Evolutionary conservation across 768 basidiomycete genomes (phyloP), one percentile per base, ranked within the genome.

Genomic region (Russula olivacea): DNA sequence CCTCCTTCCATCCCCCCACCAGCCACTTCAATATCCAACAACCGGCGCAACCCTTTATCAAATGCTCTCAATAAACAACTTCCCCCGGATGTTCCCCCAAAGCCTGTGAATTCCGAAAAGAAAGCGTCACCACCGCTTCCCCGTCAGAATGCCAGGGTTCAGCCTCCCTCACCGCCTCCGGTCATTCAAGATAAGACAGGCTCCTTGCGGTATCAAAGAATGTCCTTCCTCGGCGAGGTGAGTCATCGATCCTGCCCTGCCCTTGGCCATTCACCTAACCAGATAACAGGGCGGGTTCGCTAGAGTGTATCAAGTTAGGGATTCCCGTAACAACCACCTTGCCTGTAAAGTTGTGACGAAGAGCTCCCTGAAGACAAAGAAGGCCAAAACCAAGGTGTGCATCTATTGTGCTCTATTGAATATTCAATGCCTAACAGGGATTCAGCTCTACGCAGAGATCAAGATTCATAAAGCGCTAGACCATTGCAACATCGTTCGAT

Each of bases 311-410:
- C 92, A 97, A 77, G 89, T 93, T n/a, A 84, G 86, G 71, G 91
- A 93, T 69, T 68, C 72, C 11, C 76, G 80, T 52, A 88, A 87
- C 17, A 74, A 76, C 25, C 78, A 86, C 41, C 79, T 86, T 56
- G 95, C 95, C 12, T 90, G 95, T 75, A 98, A 99, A 77, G 94
- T 97, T 50, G 88, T 99, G 66, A 90, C 89, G n/a, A 93, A 95
- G 76, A 79, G 81, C 28, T 92, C 91, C 34, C 81, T 99, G 68
- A 90, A 91, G 77, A 93, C 93, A 19, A 96, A 93, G 77, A 98
- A 98, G 74, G 94, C 93, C 25, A 96, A 96, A 76, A 95, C 93
- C 19, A 98, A 98, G 83, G 95, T 93, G 54, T 57, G 80, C 61
- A n/a, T 25, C 30, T 25, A 30, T 7, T 50, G 4, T 21, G 1